A percentile compares a stretch with the other conserved stretches of the same genome.
Conservation (phyloP, 768 basidiomycete genomes). For the Hericium rajendrae region DNA sequence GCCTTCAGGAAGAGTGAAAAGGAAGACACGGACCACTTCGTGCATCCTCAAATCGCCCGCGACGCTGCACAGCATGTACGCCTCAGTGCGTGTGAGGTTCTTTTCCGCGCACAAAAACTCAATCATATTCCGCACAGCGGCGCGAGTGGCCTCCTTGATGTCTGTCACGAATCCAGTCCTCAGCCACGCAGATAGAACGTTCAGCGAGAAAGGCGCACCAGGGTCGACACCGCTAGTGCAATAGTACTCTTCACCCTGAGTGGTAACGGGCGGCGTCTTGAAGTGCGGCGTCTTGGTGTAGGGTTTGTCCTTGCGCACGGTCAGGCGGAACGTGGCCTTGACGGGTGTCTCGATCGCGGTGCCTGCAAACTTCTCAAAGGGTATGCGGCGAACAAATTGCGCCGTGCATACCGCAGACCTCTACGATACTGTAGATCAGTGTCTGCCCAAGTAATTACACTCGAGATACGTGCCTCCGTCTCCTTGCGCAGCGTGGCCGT, state of each 20-base stretch:
- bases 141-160: constrained; percentile 43
- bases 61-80: constrained; percentile 55
- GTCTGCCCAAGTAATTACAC: neutral
- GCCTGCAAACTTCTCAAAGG: constrained; percentile 24
- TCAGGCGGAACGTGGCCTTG: constrained; percentile 43
- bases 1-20: no score
- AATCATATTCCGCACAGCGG: constrained; percentile 52
- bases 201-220: constrained; percentile 17
- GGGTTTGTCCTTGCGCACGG: constrained; percentile 44
- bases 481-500: constrained; percentile 59
- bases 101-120: constrained; percentile 35
- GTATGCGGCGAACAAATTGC: neutral
- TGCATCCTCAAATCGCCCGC: constrained; percentile 50
- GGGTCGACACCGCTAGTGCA: constrained; percentile 49
- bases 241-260: constrained; percentile 31
- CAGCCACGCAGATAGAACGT: no score
- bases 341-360: constrained; percentile 59
- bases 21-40: constrained; percentile 49
- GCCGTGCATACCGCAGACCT: constrained; percentile 42
- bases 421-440: constrained; percentile 19
- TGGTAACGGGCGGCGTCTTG: constrained; percentile 21
- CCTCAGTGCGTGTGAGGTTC: constrained; percentile 34
- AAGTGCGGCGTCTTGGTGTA: constrained; percentile 55
- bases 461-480: constrained; percentile 42
- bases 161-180: constrained; percentile 21